phyloP scores from a whole-genome alignment of 139 green algal genomes.

The Ettlia oleoabundans region DNA sequence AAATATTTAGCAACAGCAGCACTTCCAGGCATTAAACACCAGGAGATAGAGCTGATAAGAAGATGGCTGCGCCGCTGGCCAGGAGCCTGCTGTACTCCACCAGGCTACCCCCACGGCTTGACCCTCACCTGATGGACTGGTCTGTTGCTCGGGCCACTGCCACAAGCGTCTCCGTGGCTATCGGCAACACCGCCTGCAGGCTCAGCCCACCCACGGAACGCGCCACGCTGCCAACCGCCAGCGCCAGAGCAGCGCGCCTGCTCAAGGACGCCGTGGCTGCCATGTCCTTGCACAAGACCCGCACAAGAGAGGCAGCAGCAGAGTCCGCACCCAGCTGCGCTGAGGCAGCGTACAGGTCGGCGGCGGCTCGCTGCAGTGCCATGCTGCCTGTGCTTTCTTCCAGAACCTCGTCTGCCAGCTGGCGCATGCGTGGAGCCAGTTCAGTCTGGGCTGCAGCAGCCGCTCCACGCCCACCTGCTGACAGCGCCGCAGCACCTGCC shows the following conservation, averaged over 20 bases:
- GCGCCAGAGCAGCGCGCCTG: conserved; percentile 66
- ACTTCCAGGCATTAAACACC: no score
- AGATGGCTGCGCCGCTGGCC: no score
- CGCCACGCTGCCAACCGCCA: conserved; percentile 78
- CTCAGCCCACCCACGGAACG: conserved; percentile 73
- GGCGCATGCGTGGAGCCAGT: conserved; percentile 33
- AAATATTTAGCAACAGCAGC: no score
- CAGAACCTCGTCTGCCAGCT: conserved; percentile 63
- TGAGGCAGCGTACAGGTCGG: conserved; percentile 71
- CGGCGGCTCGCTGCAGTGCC: conserved; percentile 59
- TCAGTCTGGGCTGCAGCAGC: conserved; percentile 1
- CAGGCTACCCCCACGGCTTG: no score
- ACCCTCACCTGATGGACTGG: no score
- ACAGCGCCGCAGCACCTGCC: conserved; percentile 50
- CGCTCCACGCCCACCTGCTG: neutral
- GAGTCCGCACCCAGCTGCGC: conserved; percentile 54
- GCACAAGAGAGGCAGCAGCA: conserved; percentile 35
- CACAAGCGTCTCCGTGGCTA: conserved; percentile 63
- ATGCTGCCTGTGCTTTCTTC: conserved; percentile 44
- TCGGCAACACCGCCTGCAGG: conserved; percentile 59
- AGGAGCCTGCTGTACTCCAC: no score
- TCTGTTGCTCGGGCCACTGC: conserved; percentile 55
- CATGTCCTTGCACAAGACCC: conserved; percentile 42
- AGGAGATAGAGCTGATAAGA: no score
- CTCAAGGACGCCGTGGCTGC: conserved; percentile 37